These are phyloP conservation scores for Penicillium paxilli DNA, from an alignment of 495 filamentous ascomycete genomes.

Conservation along the genomic window DNA sequence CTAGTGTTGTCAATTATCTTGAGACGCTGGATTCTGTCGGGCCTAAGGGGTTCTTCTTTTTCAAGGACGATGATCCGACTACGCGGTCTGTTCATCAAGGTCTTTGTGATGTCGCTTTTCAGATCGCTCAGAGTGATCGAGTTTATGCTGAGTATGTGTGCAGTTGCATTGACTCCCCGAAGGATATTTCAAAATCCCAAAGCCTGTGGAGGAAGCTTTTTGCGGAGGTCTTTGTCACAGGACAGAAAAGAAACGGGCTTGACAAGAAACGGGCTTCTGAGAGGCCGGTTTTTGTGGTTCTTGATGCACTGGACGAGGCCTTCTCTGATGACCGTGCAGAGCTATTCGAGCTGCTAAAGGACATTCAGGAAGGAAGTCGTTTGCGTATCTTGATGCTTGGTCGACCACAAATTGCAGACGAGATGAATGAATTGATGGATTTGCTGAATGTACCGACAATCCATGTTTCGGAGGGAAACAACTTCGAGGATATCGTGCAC, in stretches of 20 bases:
- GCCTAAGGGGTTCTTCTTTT: slow-evolving; percentile 39
- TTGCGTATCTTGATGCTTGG: background rate
- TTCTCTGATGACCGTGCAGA: background rate
- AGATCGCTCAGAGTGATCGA: slow-evolving; percentile 18
- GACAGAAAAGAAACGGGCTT: background rate
- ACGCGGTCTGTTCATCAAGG: slow-evolving; percentile 28
- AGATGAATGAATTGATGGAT: background rate
- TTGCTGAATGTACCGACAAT: background rate
- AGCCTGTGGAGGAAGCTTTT: background rate
- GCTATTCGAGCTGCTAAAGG: background rate
- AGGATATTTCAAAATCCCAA: background rate
- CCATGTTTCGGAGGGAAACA: background rate
- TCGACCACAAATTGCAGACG: background rate
- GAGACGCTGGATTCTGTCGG: slow-evolving; percentile 20
- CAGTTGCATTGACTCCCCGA: background rate
- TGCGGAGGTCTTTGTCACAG: background rate
- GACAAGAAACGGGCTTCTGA: background rate
- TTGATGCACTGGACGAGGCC: background rate
- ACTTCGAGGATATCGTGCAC: background rate
- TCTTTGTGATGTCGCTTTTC: slow-evolving; percentile 29
- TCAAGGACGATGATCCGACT: slow-evolving; percentile 32
- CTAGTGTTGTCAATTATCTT: slow-evolving; percentile 28
- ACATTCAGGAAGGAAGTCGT: background rate
- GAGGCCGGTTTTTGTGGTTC: background rate
- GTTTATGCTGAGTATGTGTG: background rate